Evolutionary conservation across 1,284 basidiomycete species (phyloP), one percentile per base, ranked within the genome.

Genomic region (Ustilago bromivora): DNA sequence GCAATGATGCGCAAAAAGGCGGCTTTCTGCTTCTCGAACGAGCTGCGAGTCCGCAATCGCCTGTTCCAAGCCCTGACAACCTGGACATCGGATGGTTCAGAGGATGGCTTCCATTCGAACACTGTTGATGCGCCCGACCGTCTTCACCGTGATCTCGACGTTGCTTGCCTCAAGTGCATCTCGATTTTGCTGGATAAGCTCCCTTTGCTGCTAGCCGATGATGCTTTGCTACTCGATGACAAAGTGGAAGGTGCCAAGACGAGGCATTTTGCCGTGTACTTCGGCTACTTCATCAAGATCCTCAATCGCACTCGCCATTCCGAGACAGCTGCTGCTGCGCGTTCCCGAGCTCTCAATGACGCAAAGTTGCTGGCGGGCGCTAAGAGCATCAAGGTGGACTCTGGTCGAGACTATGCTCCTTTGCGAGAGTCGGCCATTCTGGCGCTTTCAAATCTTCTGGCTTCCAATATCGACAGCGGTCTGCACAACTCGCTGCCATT

Each of bases 401-500:
- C 52, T 2, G 53, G 55, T 9, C 57, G 64, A 8, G 78, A 78
- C 46, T 69, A 73, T 31, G 74, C 60, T 4, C 77, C 79, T 17
- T 57, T 84, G 9, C 78, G 80, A 19, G 73, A 80, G 19, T 81
- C 78, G 11, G 82, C 82, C 11, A 83, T 84, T 55, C 46, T 80
- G 31, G 93, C 93, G 0, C 89, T 96, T 3, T 90, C 94, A 0
- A 91, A 95, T 74, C 88, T 96, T 7, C 91, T 96, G 64, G 91
- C 90, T 32, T 90, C 94, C 19, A 97, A 96, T 83, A 92, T 93
- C 36, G 93, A 96, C 81, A 92, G 91, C 75, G 94, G 94, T 13
- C 90, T 96, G 79, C 95, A 95, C 86, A 93, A 95, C 85, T 95
- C 93, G 82, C 89, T 96, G 34, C 88, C 91, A 2, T 87, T 94